Conservation (phyloP, 2,329 filamentous ascomycete genomes). For the Colletotrichum filicis region DNA sequence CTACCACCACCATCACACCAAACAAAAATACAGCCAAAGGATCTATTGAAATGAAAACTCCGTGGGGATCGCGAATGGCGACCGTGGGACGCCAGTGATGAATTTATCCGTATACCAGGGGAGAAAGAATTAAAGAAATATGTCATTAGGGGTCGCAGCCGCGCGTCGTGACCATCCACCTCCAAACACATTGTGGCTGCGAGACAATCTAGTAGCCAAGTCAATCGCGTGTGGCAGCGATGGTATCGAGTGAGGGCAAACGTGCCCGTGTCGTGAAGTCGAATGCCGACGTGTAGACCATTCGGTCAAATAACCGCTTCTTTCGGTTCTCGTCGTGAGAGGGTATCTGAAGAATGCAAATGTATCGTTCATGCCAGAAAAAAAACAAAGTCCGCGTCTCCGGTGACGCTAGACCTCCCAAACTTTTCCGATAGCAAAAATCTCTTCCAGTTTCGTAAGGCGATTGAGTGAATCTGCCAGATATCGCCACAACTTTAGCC, state of each 20-base stretch:
- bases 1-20: background rate
- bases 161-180: background rate
- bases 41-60: constrained; percentile 35
- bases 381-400: constrained; percentile 34
- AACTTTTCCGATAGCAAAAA: constrained; percentile 35
- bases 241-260: background rate
- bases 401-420: constrained; percentile 31
- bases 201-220: background rate
- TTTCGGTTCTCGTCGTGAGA: constrained; percentile 37
- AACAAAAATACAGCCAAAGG: constrained; percentile 16
- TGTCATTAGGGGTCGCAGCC: constrained; percentile 34
- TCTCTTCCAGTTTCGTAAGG: constrained; percentile 22
- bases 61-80: constrained; percentile 21
- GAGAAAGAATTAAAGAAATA: constrained; percentile 38
- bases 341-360: constrained; percentile 39
- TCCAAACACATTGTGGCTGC: background rate
- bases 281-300: constrained; percentile 28
- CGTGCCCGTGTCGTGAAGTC: constrained; percentile 33
- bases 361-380: constrained; percentile 36
- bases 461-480: background rate
- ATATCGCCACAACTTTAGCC: constrained; percentile 50
- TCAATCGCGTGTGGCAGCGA: background rate
- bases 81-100: constrained; percentile 35
- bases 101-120: constrained; percentile 38
- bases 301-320: constrained; percentile 32